These are phyloP conservation scores for Tieghemiomyces parasiticus DNA, from an alignment of 192 early-diverging fungal genomes.

Conservation along the genomic window DNA sequence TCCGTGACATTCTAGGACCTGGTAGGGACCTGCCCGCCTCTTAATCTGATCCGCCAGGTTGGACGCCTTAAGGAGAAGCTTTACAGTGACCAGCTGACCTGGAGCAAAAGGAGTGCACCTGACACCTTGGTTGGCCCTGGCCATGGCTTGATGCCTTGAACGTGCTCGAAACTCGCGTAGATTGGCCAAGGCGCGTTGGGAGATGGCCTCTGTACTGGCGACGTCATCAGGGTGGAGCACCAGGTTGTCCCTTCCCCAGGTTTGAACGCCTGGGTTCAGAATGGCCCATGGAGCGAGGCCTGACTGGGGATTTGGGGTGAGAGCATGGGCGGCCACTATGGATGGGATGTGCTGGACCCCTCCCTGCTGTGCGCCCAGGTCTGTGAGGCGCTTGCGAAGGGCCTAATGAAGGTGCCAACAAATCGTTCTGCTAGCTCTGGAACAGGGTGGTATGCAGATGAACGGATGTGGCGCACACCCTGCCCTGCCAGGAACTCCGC, in stretches of 20 bases:
- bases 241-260: background rate
- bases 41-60: constrained; percentile 11
- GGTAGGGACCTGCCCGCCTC: constrained; percentile 9
- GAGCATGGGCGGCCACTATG: constrained; percentile 14
- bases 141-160: background rate
- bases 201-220: background rate
- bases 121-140: background rate
- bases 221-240: background rate
- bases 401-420: constrained; percentile 14
- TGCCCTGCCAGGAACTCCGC: background rate
- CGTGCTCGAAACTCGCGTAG: background rate
- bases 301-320: constrained; percentile 1
- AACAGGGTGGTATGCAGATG: constrained; percentile 13
- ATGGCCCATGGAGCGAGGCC: background rate
- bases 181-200: background rate
- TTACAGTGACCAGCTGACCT: background rate
- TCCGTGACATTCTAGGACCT: constrained; percentile 1
- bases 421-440: constrained; percentile 15
- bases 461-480: constrained; percentile 1
- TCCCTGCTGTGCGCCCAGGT: background rate
- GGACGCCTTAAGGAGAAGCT: background rate
- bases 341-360: constrained; percentile 12
- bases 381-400: constrained; percentile 8
- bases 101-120: background rate
- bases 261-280: background rate